phyloP scores from a whole-genome alignment of 768 basidiomycete species.

The Boletus huronensis region DNA sequence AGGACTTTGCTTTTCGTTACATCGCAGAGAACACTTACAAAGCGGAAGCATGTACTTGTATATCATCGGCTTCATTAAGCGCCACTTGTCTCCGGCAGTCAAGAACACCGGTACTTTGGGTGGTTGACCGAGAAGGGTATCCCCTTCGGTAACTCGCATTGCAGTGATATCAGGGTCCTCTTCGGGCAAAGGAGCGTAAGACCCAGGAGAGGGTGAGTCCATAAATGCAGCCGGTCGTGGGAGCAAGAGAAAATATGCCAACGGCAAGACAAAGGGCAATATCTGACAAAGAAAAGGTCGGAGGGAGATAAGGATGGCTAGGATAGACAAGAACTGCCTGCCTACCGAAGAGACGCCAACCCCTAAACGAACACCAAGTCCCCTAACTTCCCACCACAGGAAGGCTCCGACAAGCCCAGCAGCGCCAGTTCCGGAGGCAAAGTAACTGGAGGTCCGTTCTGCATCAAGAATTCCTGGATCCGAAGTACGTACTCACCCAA shows the following conservation, averaged over 20 bases:
- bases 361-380: conserved; percentile 77
- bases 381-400: conserved; percentile 91
- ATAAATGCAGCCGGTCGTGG: conserved; percentile 57
- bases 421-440: conserved; percentile 91
- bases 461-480: neutral
- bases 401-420: conserved; percentile 92
- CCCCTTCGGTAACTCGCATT: conserved; percentile 27
- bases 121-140: conserved; percentile 25
- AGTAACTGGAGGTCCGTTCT: conserved; percentile 55
- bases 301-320: neutral
- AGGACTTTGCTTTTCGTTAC: conserved; percentile 3
- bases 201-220: conserved; percentile 33
- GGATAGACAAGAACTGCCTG: neutral
- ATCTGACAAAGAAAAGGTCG: conserved; percentile 42
- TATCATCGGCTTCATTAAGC: conserved; percentile 74
- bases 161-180: conserved; percentile 24
- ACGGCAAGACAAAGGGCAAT: conserved; percentile 76
- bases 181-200: conserved; percentile 38
- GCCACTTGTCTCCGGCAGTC: conserved; percentile 73
- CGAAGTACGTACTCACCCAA: conserved; percentile 54
- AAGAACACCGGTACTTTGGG: conserved; percentile 51
- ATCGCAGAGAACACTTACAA: conserved; percentile 49
- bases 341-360: conserved; percentile 81
- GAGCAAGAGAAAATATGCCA: conserved; percentile 74
- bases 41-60: conserved; percentile 89